A percentile compares a stretch with the other conserved stretches of the same genome.
These are phyloP conservation scores for Rusavskia elegans DNA, from an alignment of 495 filamentous ascomycete genomes.

Conservation along the genomic window DNA sequence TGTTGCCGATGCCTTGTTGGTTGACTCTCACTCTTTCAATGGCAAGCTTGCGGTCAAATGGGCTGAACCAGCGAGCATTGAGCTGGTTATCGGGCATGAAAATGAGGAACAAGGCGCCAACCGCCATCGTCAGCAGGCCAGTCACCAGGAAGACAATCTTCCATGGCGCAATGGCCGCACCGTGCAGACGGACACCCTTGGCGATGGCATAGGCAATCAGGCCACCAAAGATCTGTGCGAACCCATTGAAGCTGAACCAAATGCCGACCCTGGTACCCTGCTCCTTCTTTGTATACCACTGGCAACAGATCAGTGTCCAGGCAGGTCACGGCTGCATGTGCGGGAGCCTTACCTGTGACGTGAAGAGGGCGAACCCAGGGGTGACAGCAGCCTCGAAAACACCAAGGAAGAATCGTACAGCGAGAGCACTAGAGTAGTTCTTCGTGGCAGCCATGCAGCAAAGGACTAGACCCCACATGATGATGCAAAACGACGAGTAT, in stretches of 20 bases:
- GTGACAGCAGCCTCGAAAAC: conserved; percentile 47
- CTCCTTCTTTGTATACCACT: conserved; percentile 46
- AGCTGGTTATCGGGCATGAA: conserved; percentile 54
- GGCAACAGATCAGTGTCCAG: no score
- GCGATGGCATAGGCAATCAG: conserved; percentile 50
- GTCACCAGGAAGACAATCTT: conserved; percentile 54
- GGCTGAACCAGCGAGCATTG: conserved; percentile 49
- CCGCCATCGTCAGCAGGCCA: conserved; percentile 40
- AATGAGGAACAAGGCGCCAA: conserved; percentile 44
- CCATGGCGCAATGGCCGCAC: conserved; percentile 42
- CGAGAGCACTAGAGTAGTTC: conserved; percentile 31
- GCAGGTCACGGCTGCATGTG: neutral
- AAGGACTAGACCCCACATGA: conserved; percentile 42
- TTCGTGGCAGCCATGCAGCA: conserved; percentile 36
- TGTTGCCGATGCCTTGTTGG: conserved; percentile 54
- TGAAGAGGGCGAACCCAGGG: conserved; percentile 47
- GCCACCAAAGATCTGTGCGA: conserved; percentile 45
- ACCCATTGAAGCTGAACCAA: conserved; percentile 51
- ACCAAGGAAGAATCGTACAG: conserved; percentile 44
- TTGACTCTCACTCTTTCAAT: conserved; percentile 47
- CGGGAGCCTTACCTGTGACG: conserved; percentile 22
- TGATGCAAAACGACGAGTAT: conserved; percentile 38
- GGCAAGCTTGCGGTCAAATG: conserved; percentile 42
- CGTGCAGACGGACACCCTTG: conserved; percentile 33
- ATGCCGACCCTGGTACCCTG: conserved; percentile 40